Evolutionary conservation across 768 basidiomycete species (phyloP).

Genomic region (Grammothele lineata): DNA sequence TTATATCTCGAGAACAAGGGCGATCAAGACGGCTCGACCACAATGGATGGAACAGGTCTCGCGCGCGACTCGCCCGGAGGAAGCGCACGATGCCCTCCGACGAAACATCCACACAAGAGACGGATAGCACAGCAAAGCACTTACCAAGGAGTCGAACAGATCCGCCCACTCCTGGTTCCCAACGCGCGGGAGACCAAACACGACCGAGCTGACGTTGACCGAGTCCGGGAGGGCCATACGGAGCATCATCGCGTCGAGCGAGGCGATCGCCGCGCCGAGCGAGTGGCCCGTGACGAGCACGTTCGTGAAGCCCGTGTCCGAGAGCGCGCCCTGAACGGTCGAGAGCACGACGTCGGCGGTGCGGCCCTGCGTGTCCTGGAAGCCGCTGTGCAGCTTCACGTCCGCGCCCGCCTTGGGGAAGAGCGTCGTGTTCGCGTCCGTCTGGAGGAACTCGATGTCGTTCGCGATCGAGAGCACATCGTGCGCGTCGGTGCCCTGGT

Average conservation of each 20-base stretch:
- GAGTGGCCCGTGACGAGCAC: conserved; percentile 27
- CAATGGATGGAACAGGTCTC: no score
- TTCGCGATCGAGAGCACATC: conserved; percentile 24
- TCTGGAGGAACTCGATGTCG: conserved; percentile 20
- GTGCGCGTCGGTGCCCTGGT: conserved; percentile 33
- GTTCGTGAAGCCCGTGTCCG: conserved; percentile 22
- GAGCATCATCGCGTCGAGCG: conserved; percentile 29
- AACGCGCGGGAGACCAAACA: conserved; percentile 28
- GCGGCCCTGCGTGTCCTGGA: conserved; percentile 24
- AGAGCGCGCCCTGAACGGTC: conserved; percentile 21
- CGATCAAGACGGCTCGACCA: no score
- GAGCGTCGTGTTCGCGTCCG: conserved; percentile 31
- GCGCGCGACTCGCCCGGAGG: no score
- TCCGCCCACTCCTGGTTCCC: conserved; percentile 30
- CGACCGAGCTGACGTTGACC: conserved; percentile 21
- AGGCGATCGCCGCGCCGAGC: conserved; percentile 30
- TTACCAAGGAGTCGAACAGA: conserved; percentile 23
- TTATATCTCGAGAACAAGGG: not conserved
- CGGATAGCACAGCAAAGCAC: conserved; percentile 3
- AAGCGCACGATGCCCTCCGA: no score
- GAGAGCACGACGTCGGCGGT: conserved; percentile 24
- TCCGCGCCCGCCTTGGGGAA: conserved; percentile 30
- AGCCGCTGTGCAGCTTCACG: conserved; percentile 24
- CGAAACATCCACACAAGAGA: not conserved
- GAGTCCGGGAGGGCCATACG: conserved; percentile 22